These are phyloP conservation scores for Daldinia grandis DNA, from an alignment of 495 filamentous ascomycete species.

Conservation along the genomic window DNA sequence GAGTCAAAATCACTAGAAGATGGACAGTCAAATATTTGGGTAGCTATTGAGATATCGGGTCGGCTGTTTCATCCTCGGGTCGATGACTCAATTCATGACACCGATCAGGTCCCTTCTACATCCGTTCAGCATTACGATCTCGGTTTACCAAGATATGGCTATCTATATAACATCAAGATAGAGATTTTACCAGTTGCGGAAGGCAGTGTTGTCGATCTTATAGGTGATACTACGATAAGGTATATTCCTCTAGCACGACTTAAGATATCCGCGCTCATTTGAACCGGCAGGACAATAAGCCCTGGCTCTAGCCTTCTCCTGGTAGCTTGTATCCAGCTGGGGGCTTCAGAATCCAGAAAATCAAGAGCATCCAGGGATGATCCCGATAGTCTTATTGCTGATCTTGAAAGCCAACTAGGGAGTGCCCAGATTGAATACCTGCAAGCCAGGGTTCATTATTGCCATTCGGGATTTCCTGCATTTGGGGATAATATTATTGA, in stretches of 20 bases:
- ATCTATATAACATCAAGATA: constrained; percentile 52
- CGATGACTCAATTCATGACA: constrained; percentile 1
- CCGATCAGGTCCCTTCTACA: constrained; percentile 18
- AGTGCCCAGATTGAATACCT: constrained; percentile 51
- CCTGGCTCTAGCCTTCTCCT: constrained; percentile 52
- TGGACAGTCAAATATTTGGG: constrained; percentile 51
- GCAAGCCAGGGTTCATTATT: constrained; percentile 57
- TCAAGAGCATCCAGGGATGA: constrained; percentile 41
- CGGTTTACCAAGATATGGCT: constrained; percentile 48
- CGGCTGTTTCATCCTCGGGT: constrained; percentile 40
- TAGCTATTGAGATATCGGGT: constrained; percentile 56
- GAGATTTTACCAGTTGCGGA: constrained; percentile 47
- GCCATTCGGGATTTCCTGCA: constrained; percentile 58
- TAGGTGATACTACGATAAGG: constrained; percentile 42
- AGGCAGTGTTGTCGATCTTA: constrained; percentile 49
- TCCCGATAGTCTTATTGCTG: constrained; percentile 60
- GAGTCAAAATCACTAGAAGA: constrained; percentile 59
- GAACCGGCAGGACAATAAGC: constrained; percentile 43
- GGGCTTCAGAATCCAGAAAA: constrained; percentile 11
- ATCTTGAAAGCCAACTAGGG: constrained; percentile 60
- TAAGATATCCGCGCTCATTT: constrained; percentile 14
- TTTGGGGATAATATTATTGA: constrained; percentile 2
- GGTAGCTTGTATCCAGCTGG: constrained; percentile 49
- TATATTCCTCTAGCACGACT: background rate
- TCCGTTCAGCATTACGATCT: constrained; percentile 13